Conservation (phyloP, 768 basidiomycete genomes). For the Termitomyces sp. region DNA sequence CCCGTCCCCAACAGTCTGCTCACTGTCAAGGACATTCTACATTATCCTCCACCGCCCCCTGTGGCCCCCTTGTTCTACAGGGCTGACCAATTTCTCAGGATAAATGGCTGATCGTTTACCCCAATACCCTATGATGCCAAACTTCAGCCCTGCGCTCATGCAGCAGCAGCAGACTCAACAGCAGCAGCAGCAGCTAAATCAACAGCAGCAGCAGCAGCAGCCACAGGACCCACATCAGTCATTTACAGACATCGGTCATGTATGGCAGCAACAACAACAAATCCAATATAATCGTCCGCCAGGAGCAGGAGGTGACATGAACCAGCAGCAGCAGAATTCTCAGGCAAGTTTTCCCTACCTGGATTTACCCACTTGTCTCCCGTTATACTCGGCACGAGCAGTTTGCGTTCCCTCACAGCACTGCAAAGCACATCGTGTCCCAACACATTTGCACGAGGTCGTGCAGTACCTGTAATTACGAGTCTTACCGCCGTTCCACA, state of each 20-base stretch:
- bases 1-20: slow-evolving; percentile 19
- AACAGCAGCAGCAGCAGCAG: slow-evolving; percentile 35
- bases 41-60: slow-evolving; percentile 18
- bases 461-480: slow-evolving; percentile 9
- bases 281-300: slow-evolving; percentile 39
- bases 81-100: slow-evolving; percentile 25
- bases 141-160: slow-evolving; percentile 40
- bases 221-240: slow-evolving; percentile 32
- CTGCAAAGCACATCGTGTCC: slow-evolving; percentile 7
- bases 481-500: slow-evolving; percentile 1
- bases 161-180: slow-evolving; percentile 40
- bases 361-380: slow-evolving; percentile 2
- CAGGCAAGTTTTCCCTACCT: slow-evolving; percentile 37
- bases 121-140: slow-evolving; percentile 51
- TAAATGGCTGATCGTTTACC: slow-evolving; percentile 60
- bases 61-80: slow-evolving; percentile 20
- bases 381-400: slow-evolving; percentile 7
- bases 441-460: slow-evolving; percentile 7
- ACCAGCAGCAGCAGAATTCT: slow-evolving; percentile 30
- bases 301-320: slow-evolving; percentile 37
- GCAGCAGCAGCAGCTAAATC: slow-evolving; percentile 32
- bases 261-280: slow-evolving; percentile 57
- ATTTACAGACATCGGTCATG: slow-evolving; percentile 46
- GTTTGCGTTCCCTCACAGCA: slow-evolving; percentile 7
- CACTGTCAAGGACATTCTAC: slow-evolving; percentile 9